Conservation (phyloP, 805 yeast species). For the Pichia pseudocactophila region DNA sequence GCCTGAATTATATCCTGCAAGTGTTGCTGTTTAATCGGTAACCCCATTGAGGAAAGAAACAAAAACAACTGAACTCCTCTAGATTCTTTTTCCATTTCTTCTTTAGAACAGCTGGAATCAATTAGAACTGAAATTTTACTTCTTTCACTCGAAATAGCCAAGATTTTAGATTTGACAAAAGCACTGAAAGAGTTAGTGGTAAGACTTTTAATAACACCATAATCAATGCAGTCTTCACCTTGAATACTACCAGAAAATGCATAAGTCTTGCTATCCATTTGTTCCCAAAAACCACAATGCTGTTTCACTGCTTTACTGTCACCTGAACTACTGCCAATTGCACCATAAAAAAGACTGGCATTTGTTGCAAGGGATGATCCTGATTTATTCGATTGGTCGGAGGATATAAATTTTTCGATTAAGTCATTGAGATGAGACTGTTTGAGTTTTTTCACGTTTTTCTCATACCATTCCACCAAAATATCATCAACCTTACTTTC, state of each 20-base stretch:
- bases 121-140: constrained; percentile 37
- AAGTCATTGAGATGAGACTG: constrained; percentile 31
- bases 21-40: constrained; percentile 35
- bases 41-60: constrained; percentile 39
- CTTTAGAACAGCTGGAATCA: constrained; percentile 28
- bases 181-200: constrained; percentile 26
- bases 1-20: constrained; percentile 31
- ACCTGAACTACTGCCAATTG: constrained; percentile 17
- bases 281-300: constrained; percentile 44
- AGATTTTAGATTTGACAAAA: constrained; percentile 30
- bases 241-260: constrained; percentile 28
- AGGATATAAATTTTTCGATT: constrained; percentile 30
- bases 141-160: constrained; percentile 29
- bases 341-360: constrained; percentile 21
- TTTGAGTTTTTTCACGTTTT: constrained; percentile 22
- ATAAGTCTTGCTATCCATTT: constrained; percentile 37
- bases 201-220: constrained; percentile 23
- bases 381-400: constrained; percentile 14
- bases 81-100: constrained; percentile 29
- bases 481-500: constrained; percentile 41
- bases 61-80: constrained; percentile 34
- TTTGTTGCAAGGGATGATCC: constrained; percentile 14
- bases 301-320: constrained; percentile 22
- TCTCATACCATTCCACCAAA: constrained; percentile 32
- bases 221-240: constrained; percentile 29